A percentile compares a stretch with the other conserved stretches of the same genome.
Evolutionary conservation across 1,284 basidiomycete species (phyloP).

Genomic region (Apiotrichum montevideense): DNA sequence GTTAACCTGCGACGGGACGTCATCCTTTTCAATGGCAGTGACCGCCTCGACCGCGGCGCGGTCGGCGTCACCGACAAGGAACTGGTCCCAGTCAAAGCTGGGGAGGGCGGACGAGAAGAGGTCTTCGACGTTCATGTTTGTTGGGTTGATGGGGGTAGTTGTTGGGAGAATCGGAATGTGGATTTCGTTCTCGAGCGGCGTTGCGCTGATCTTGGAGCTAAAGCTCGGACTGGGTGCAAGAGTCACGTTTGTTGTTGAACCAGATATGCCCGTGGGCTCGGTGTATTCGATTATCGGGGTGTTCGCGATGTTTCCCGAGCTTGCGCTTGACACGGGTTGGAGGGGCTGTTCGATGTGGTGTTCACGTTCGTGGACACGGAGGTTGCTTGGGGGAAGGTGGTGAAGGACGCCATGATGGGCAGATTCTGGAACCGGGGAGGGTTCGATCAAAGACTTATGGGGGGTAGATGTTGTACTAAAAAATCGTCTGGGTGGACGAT

Average conservation of each 20-base stretch:
- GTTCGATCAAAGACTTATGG: conserved; percentile 12
- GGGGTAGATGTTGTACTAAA: conserved; percentile 7
- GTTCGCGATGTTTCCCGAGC: conserved; percentile 2
- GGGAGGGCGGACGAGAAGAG: conserved; percentile 8
- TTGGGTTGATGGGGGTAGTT: conserved; percentile 6
- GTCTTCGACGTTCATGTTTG: conserved; percentile 13
- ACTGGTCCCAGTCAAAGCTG: conserved; percentile 30
- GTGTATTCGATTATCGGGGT: conserved; percentile 5
- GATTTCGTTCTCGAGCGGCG: not conserved
- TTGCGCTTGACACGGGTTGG: conserved; percentile 7
- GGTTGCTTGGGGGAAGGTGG: conserved; percentile 3
- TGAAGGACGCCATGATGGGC: conserved; percentile 23
- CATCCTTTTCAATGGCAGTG: conserved; percentile 4
- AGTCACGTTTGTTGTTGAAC: not conserved
- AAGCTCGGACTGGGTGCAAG: not conserved
- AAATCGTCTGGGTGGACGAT: conserved; percentile 14
- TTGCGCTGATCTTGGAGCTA: conserved; percentile 1
- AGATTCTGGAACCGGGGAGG: conserved; percentile 13
- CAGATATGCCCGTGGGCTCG: conserved; percentile 7
- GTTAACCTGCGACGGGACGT: conserved; percentile 4
- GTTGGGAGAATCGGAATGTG: not conserved
- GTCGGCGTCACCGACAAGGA: conserved; percentile 25
- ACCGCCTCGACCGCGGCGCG: conserved; percentile 7
- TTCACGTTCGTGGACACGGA: conserved; percentile 4
- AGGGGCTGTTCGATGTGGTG: conserved; percentile 1